Base-by-base conservation (phyloP, 768 basidiomycete species). In the Calvatia gigantea region DNA sequence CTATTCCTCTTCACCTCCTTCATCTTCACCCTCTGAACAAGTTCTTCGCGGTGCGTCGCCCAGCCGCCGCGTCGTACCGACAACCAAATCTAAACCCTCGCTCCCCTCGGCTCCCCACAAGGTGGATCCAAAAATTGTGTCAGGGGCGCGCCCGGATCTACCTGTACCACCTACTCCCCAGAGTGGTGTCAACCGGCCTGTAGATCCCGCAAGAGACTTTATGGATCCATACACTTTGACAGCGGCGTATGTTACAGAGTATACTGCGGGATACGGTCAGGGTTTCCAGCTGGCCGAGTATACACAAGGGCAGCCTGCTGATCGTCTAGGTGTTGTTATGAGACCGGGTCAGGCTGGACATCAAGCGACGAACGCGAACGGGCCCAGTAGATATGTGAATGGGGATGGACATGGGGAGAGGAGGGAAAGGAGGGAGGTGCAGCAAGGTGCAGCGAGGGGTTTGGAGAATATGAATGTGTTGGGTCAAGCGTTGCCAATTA, bases 161-260 rank as follows among this genome's bases (percentile, higher is more conserved):
- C 21, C 44, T 52, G 21, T 29, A 2, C 52, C 42, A 69, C 41
- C 58, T 73, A n/a, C 66, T 62, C 19, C 58, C 51, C 4, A 58
- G 23, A 9, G 41, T 58, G 35, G 58, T 42, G 61, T n/a, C 32
- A 63, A 33, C 6, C 19, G 32, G 17, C n/a, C 45, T 15, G 52
- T 48, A 9, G 62, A 62, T 38, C 57, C 59, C 19, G 55, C 51
- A 25, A 56, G 57, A 27, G 62, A 60, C 19, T 51, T 21, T n/a
- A 21, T 46, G n/a, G 65, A 67, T 25, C 62, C 69, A 14, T 69
- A 65, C 55, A 50, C 60, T 15, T 43, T 68, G 15, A 63, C 61
- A 7, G 63, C 60, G 11, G 59, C 58, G 4, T 64, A 66, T 43
- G 28, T 68, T 8, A 56, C 58, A 1, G 66, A 68, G 44, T 69